Evolutionary conservation across 345 rosid genomes (phyloP), one percentile per base, ranked within the genome.

Genomic region (Dipteronia sinensis): DNA sequence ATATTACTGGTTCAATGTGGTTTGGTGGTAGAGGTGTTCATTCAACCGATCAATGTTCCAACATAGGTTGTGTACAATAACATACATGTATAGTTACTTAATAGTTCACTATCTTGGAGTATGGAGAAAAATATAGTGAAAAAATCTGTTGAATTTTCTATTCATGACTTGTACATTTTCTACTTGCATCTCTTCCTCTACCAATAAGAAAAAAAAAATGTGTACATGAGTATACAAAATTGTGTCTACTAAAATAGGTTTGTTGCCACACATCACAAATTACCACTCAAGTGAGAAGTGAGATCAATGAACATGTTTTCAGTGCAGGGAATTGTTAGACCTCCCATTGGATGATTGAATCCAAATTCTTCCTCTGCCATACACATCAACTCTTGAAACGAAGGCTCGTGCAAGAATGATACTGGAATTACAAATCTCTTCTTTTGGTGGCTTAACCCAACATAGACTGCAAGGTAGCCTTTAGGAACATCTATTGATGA

Each of bases 321-420:
- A 0, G 69, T 72, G 71, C 87, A 86, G 1, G 87, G 83, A 65
- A 86, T 81, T 10, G 80, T 86, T 72, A 83, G 83, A 38, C 85
- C 85, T 7, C 88, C 88, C 79, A 76, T 81, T 9, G 85, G 85
- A 79, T 83, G 83, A 77, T 73, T 34, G 64, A 75, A 86, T 49
- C 88, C 82, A 22, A 83, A 86, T 63, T 86, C 87, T 68, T 81
- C 85, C 40, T 83, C 83, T 16, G 80, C 81, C 56, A 31, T 59
- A 40, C 75, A 40, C 17, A 86, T 74, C 85, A 86, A 74, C 8
- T 72, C 77, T 25, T 73, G 87, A 42, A 85, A 85, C 1, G 38
- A 34, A 77, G 78, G 85, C 17, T 49, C 78, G 31, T 69, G 77
- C 76, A 86, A 72, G 68, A 66, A 79, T 8, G 83, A 77, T 6